These are phyloP conservation scores for Diaporthe velutina DNA, from an alignment of 2,329 filamentous ascomycete genomes.

Conservation along the genomic window DNA sequence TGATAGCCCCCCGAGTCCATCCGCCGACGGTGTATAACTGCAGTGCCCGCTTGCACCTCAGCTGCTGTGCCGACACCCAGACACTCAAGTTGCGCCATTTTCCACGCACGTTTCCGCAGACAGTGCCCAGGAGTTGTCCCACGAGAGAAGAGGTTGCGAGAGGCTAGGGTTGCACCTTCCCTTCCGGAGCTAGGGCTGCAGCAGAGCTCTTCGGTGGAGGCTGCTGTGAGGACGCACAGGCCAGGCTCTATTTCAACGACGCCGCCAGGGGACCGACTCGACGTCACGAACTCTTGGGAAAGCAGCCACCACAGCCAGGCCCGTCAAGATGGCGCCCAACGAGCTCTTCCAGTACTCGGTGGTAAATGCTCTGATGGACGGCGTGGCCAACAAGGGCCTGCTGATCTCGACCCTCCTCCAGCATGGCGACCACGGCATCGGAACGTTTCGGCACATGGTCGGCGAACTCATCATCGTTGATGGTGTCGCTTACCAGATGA, in stretches of 20 bases:
- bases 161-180: background rate
- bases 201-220: background rate
- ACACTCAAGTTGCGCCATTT: background rate
- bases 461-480: conserved; percentile 53
- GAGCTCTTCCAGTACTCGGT: conserved; percentile 52
- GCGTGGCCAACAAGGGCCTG: conserved; percentile 49
- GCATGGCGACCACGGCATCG: conserved; percentile 52
- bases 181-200: background rate
- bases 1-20: background rate
- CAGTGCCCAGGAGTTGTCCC: background rate
- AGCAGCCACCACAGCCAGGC: background rate
- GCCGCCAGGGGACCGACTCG: background rate
- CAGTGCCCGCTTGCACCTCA: background rate
- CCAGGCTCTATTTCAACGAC: conserved; percentile 22
- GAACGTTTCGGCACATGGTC: conserved; percentile 50
- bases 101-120: background rate
- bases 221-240: conserved; percentile 23
- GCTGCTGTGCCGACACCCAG: background rate
- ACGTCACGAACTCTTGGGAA: conserved; percentile 12
- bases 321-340: conserved; percentile 47
- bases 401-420: conserved; percentile 47
- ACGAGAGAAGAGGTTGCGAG: conserved; percentile 1
- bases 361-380: conserved; percentile 52
- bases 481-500: conserved; percentile 51
- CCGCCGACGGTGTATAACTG: background rate